Evolutionary conservation across 768 basidiomycete species (phyloP).

Genomic region (Plicaturopsis crispa): DNA sequence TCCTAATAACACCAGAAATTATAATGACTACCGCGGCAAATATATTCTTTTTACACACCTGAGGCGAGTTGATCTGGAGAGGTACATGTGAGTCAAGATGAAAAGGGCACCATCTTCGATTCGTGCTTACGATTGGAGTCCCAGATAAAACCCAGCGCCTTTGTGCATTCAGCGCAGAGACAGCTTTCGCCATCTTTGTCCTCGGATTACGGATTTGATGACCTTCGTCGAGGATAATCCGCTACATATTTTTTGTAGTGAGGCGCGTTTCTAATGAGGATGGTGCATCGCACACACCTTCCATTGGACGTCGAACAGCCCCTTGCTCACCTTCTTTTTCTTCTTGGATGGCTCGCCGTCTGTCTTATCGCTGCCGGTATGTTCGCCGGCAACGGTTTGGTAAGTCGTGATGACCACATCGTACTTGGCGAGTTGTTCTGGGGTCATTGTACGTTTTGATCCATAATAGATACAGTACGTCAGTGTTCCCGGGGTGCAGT

Average conservation of each 20-base stretch:
- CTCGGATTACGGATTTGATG: conserved; percentile 82
- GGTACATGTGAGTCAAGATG: conserved; percentile 1
- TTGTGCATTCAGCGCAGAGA: conserved; percentile 54
- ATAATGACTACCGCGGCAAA: background rate
- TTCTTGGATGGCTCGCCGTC: conserved; percentile 37
- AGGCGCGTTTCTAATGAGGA: no score
- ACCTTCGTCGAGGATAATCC: conserved; percentile 84
- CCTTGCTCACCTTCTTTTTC: conserved; percentile 53
- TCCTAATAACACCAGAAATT: conserved; percentile 41
- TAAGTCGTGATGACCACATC: conserved; percentile 86
- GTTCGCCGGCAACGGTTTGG: conserved; percentile 59
- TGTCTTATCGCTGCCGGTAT: conserved; percentile 23
- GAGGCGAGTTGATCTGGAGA: conserved; percentile 69
- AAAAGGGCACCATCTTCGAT: no score
- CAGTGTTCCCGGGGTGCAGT: conserved; percentile 47
- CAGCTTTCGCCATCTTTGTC: conserved; percentile 76
- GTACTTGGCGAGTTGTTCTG: conserved; percentile 52
- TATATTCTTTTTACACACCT: conserved; percentile 26
- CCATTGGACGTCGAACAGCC: conserved; percentile 70
- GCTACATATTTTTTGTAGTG: no score
- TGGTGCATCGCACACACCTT: conserved; percentile 58
- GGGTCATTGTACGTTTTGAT: conserved; percentile 46
- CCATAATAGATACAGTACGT: conserved; percentile 67
- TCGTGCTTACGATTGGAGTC: conserved; percentile 86
- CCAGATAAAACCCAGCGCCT: conserved; percentile 78